Base-by-base conservation (phyloP, 768 basidiomycete species). In the Gloeostereum incarnatum region DNA sequence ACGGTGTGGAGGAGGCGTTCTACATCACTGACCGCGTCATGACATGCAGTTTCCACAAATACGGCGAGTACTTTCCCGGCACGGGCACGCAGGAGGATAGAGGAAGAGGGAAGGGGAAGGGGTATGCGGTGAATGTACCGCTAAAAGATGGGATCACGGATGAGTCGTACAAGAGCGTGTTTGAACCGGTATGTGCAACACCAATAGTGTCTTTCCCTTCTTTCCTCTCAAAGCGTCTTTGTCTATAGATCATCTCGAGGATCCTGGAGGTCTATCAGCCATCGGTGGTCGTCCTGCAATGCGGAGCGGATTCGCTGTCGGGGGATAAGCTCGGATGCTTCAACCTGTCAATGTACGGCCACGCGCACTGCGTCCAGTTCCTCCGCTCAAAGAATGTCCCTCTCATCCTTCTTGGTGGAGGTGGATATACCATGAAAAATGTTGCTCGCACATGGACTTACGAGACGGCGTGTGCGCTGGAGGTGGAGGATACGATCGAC, bases 1-100 rank as follows among this genome's bases (percentile, higher is more conserved):
- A 98, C 55, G 94, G 94, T 9, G 96, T 98, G 23, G 96, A 99
- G 50, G 96, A 98, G 55, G 96, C 94, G 3, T 97, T 98, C 65
- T 97, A 96, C 56, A 93, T 88, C 24, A 94, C 90, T 3, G 89
- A 98, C 56, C 71, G 96, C 36, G 96, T 98, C 49, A 92, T 97
- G 86, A 97, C 94, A 2, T 86, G 81, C 51, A 89, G 85, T 34
- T 94, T 99, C 56, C 96, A 98, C 65, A 94, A 97, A 59, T 97
- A 87, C 49, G 94, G 96, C 13, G 16, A 22, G 16, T 56, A 52
- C 43, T 77, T 84, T 54, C 85, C 85, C 0, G 82, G 81, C 2
- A 83, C 84, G 0, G 82, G 83, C 14, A 84, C 84, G 2, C 78
- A 92, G 44, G 78, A 86, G 47, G 92, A 97, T 53, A 68, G 71